These are phyloP conservation scores for Lachnellula hyalina DNA, from an alignment of 2,329 filamentous ascomycete genomes.

Conservation along the genomic window DNA sequence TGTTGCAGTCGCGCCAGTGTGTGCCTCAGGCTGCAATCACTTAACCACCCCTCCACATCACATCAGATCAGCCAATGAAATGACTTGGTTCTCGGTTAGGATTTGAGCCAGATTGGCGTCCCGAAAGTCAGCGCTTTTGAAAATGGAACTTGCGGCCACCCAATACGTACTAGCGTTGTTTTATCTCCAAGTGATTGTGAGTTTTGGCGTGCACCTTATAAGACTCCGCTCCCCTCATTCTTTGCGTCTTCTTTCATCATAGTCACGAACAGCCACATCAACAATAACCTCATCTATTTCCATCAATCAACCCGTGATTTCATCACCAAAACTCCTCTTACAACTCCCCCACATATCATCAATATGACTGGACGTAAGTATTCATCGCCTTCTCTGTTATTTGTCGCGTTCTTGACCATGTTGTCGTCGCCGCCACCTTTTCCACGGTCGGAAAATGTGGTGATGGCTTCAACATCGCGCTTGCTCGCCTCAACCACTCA, in stretches of 20 bases:
- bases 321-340: conserved; percentile 8
- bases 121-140: no score
- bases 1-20: no score
- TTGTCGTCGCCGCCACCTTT: conserved; percentile 17
- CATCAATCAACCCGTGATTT: conserved; percentile 12
- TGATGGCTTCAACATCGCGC: conserved; percentile 14
- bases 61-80: no score
- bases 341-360: conserved; percentile 31
- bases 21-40: no score
- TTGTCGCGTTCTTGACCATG: background rate
- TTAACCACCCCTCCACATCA: no score
- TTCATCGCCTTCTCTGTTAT: background rate
- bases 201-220: background rate
- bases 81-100: no score
- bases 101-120: no score
- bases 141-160: background rate
- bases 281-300: conserved; percentile 37
- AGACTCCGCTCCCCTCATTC: background rate
- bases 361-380: conserved; percentile 57
- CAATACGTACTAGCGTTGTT: background rate
- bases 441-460: conserved; percentile 27
- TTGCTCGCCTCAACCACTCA: conserved; percentile 16
- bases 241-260: no score
- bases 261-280: no score
- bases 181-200: conserved; percentile 2